Conservation (phyloP, 2,329 filamentous ascomycete species). For the Beauveria varroae region DNA sequence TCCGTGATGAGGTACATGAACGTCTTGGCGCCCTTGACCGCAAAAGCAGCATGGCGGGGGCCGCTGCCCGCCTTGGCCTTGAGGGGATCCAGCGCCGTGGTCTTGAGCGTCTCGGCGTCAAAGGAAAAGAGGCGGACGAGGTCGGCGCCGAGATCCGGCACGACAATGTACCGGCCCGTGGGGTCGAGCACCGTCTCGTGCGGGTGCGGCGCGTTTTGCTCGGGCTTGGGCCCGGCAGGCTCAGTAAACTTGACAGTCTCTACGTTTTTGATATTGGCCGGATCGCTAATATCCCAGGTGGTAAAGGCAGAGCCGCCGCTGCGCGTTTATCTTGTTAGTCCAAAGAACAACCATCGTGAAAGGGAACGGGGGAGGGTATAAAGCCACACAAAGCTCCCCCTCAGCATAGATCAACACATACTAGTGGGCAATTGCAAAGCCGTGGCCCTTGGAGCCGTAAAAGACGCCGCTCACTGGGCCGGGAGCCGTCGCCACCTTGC, state of each 20-base stretch:
- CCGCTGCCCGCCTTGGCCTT: constrained; percentile 46
- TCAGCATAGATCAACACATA: constrained; percentile 21
- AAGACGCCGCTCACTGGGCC: constrained; percentile 37
- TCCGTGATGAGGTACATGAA: constrained; percentile 57
- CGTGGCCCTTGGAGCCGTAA: constrained; percentile 33
- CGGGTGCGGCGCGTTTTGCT: constrained; percentile 53
- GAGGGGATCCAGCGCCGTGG: constrained; percentile 33
- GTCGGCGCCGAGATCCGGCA: constrained; percentile 61
- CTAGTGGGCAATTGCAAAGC: constrained; percentile 37
- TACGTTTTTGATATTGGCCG: constrained; percentile 27
- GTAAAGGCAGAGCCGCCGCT: constrained; percentile 36
- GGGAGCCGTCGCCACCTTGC: constrained; percentile 24
- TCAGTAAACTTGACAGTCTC: constrained; percentile 32
- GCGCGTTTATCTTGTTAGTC: not conserved
- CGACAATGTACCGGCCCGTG: constrained; percentile 52
- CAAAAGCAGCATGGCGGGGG: constrained; percentile 58
- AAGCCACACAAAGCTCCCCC: too few relatives aligned
- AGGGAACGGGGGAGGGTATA: not conserved
- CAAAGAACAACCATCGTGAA: not conserved
- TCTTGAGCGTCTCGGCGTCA: constrained; percentile 32
- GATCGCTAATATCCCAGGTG: constrained; percentile 36
- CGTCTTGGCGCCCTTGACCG: constrained; percentile 33
- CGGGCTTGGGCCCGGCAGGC: constrained; percentile 31
- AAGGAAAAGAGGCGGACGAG: constrained; percentile 50
- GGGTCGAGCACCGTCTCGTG: constrained; percentile 61